Evolutionary conservation across 148 eudicot species (phyloP).

Genomic region (Mesembryanthemum crystallinum): DNA sequence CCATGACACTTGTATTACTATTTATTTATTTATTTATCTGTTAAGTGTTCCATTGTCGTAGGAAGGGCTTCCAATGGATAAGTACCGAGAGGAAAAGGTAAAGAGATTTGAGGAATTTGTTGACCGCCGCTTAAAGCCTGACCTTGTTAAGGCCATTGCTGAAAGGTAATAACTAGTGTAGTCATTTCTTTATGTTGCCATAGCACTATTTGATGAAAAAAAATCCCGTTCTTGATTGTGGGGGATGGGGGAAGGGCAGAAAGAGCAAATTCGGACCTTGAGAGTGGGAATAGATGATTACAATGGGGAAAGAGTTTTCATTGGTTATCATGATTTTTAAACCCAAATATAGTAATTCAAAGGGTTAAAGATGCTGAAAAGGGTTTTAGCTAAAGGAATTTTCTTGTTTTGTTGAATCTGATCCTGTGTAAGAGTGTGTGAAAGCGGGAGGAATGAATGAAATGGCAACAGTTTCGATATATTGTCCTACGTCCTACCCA

Average conservation of each 20-base stretch:
- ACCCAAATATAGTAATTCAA: neutral
- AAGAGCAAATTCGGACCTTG: neutral
- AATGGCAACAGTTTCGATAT: too few relatives aligned
- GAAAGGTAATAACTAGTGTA: constrained; percentile 46
- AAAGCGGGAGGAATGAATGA: neutral
- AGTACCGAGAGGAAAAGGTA: constrained; percentile 48
- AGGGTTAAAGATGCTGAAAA: neutral
- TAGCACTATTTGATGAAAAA: neutral
- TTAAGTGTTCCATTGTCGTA: neutral
- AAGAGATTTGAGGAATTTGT: constrained; percentile 78
- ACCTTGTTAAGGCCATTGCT: constrained; percentile 75
- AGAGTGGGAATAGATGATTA: neutral
- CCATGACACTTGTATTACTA: neutral
- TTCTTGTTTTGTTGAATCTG: neutral
- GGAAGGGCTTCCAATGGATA: constrained; percentile 45
- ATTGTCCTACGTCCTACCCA: neutral
- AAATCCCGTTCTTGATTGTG: neutral
- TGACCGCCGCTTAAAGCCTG: constrained; percentile 75
- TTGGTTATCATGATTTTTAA: neutral
- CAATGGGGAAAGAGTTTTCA: neutral
- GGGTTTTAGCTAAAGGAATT: neutral
- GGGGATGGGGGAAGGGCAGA: neutral
- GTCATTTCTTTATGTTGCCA: neutral
- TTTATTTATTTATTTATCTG: too few relatives aligned
- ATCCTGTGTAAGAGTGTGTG: neutral